Base-by-base conservation (phyloP, 306 rosid genomes). In the Fragaria ananassa region DNA sequence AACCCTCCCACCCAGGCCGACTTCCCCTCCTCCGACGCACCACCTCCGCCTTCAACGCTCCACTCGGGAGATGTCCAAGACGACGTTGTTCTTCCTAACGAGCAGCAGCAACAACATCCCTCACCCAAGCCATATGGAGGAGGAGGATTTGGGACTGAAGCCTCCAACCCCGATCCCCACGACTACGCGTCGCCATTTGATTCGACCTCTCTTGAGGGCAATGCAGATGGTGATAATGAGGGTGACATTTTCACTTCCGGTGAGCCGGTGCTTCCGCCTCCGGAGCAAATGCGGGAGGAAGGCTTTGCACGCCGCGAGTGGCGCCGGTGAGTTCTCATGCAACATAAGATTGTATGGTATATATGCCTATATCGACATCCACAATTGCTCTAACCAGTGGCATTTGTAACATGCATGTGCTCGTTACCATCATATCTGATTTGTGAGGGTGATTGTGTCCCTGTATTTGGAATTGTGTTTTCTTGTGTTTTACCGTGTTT, bases 271-370 rank as follows among this genome's bases (percentile, higher is more conserved):
- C 89, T 93, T 45, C 97, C 97, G 1, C 89, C 90, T 18, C 97
- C 83, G 0, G 72, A 74, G 58, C 88, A 77, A 42, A 93, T 93
- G 97, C 87, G 78, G 11, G 98, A 93, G 87, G 98, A 93, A 84
- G 88, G 95, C 44, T 60, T 14, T 70, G 93, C 91, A 1, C 80
- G 91, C 68, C 93, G 93, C n/a, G 98, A 91, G 78, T 91, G 98
- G 98, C 87, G 98, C 51, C 90, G 93, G 98, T 93, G 44, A 73
- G 86, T 82, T 82, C 67, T 13, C 0, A 56, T n/a, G 3, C 23
- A 2, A 68, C 1, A 49, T 49, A 14, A 15, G 8, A 49, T 13
- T 14, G 6, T 47, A 47, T 47, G 53, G 1, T 47, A 45, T 45
- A 45, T 47, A 4, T 47, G 44, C 44, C 8, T 6, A 41, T 14